These are phyloP conservation scores for Juglanconis juglandina DNA, from an alignment of 2,329 filamentous ascomycete genomes.

Conservation along the genomic window DNA sequence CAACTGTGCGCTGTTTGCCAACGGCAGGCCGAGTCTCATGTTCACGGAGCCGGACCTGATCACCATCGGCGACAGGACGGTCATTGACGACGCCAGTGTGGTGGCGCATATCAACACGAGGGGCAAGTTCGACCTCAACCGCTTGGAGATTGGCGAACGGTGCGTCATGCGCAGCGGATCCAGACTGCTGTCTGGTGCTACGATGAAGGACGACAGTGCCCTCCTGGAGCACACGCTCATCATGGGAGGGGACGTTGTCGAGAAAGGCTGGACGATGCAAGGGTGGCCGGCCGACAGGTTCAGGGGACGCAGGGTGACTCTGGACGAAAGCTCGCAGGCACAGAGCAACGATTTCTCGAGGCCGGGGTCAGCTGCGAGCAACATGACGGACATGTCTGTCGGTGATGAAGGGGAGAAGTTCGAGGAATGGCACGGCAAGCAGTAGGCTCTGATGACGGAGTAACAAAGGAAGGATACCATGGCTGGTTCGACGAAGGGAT, in stretches of 20 bases:
- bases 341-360: background rate
- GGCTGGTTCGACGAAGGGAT: background rate
- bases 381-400: background rate
- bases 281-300: constrained; percentile 52
- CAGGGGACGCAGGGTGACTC: constrained; percentile 19
- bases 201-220: constrained; percentile 50
- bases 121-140: constrained; percentile 54
- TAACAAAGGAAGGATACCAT: too few relatives aligned
- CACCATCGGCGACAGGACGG: constrained; percentile 49
- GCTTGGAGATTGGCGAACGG: constrained; percentile 46
- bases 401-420: background rate
- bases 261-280: constrained; percentile 47
- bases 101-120: constrained; percentile 56
- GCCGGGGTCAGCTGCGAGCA: background rate
- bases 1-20: constrained; percentile 54
- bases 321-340: background rate
- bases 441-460: background rate
- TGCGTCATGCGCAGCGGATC: constrained; percentile 51
- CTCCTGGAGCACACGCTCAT: constrained; percentile 56
- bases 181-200: constrained; percentile 49
- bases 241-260: constrained; percentile 54
- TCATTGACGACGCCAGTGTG: constrained; percentile 53
- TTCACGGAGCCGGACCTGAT: constrained; percentile 58
- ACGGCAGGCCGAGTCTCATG: constrained; percentile 48
- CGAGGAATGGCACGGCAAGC: background rate